Percentiles rank a stretch among this genome's conserved stretches.
Evolutionary conservation across 805 yeast genomes (phyloP).

Genomic region (Brettanomyces bruxellensis): DNA sequence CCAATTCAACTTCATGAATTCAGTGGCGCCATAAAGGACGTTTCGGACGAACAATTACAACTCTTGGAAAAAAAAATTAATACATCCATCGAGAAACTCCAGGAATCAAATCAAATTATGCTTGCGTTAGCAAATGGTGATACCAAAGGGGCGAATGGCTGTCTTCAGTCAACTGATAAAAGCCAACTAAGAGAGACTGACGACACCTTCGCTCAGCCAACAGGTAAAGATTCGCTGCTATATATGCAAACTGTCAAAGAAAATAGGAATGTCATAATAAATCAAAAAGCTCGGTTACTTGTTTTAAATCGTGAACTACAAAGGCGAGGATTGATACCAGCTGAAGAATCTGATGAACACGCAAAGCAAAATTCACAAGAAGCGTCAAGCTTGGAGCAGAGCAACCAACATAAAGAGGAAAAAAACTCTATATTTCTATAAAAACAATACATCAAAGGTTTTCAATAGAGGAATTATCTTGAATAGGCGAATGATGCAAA

Average conservation of each 20-base stretch:
- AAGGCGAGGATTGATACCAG: constrained; percentile 26
- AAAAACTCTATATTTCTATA: neutral
- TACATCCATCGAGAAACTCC: constrained; percentile 36
- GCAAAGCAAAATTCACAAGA: neutral
- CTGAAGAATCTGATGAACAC: neutral
- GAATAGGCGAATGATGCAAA: too few species aligned
- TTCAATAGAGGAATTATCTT: too few species aligned
- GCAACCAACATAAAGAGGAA: neutral
- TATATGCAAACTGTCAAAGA: constrained; percentile 50
- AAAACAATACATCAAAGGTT: too few species aligned
- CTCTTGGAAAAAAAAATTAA: constrained; percentile 25
- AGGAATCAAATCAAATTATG: constrained; percentile 44
- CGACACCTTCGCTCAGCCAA: constrained; percentile 12
- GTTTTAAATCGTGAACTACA: constrained; percentile 38
- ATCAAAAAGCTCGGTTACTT: constrained; percentile 38
- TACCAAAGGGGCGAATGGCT: constrained; percentile 6
- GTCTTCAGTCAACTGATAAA: constrained; percentile 20
- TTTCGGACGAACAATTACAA: constrained; percentile 36
- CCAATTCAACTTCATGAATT: constrained; percentile 24
- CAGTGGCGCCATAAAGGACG: constrained; percentile 18
- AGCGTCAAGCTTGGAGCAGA: neutral
- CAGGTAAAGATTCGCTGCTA: constrained; percentile 34
- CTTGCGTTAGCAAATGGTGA: constrained; percentile 31
- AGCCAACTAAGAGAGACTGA: constrained; percentile 26
- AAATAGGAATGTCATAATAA: constrained; percentile 43